These are phyloP conservation scores for Nidula microcarpa DNA, from an alignment of 768 basidiomycete genomes.

Conservation along the genomic window DNA sequence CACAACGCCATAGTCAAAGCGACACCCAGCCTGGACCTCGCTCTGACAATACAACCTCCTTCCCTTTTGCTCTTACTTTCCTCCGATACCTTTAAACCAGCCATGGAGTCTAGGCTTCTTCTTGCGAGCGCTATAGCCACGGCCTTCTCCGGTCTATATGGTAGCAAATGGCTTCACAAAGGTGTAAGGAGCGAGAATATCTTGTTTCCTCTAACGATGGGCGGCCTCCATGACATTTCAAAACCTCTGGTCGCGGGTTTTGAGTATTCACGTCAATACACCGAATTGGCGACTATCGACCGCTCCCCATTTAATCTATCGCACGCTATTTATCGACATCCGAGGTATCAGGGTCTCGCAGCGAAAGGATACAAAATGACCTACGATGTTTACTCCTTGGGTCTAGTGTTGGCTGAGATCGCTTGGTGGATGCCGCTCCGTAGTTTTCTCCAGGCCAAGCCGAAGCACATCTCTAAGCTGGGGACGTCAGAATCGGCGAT, in stretches of 20 bases:
- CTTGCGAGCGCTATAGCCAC: neutral
- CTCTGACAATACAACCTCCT: neutral
- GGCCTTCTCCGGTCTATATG: neutral
- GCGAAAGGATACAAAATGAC: neutral
- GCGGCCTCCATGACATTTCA: neutral
- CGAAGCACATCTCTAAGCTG: neutral
- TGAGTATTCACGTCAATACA: neutral
- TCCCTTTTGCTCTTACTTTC: neutral
- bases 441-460: neutral
- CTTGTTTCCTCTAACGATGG: neutral
- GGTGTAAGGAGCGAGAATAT: neutral
- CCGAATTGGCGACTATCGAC: neutral
- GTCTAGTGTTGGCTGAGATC: neutral
- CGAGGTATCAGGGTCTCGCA: neutral
- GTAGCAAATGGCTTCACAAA: neutral
- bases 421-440: neutral
- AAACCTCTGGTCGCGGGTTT: neutral
- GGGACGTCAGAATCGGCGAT: neutral
- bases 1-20: neutral
- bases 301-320: neutral
- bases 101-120: neutral
- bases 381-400: neutral
- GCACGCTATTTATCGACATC: neutral
- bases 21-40: no score
- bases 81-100: neutral